phyloP scores from a whole-genome alignment of 2,329 filamentous ascomycete genomes.

The Chalaropsis ovoidea region DNA sequence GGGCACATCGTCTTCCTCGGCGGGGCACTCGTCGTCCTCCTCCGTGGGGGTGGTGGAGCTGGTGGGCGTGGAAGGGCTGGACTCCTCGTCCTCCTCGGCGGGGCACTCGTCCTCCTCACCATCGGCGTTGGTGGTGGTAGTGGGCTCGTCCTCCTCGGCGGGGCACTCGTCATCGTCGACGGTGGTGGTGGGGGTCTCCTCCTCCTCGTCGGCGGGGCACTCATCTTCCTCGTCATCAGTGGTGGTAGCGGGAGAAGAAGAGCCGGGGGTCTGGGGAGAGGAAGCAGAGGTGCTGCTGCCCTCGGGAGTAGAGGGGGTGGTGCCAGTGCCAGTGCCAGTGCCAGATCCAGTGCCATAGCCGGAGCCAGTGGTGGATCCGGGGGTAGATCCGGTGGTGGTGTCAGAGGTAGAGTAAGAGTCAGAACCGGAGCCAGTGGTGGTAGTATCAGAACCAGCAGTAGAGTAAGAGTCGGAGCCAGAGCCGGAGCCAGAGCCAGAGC shows the following conservation, averaged over 20 bases:
- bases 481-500: not conserved
- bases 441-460: not conserved
- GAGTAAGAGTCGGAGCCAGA: not conserved
- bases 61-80: not conserved
- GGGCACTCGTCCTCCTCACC: constrained; percentile 15
- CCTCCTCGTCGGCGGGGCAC: constrained; percentile 16
- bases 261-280: not conserved
- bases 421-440: not conserved
- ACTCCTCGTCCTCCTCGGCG: constrained; percentile 7
- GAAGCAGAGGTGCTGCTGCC: not conserved
- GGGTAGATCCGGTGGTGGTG: not conserved
- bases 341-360: not conserved
- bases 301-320: not conserved
- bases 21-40: constrained; percentile 18
- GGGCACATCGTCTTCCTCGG: not conserved
- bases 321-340: not conserved
- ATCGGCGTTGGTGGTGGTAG: not conserved
- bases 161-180: constrained; percentile 17
- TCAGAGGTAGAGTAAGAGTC: too few relatives aligned
- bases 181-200: not conserved
- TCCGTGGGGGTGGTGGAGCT: not conserved
- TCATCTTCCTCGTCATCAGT: not conserved
- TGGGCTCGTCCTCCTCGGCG: constrained; percentile 7
- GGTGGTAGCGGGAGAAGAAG: not conserved
- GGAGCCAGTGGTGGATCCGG: not conserved